Percentiles rank a stretch among this genome's conserved stretches.
Evolutionary conservation across 305 asterid species (phyloP).

Genomic region (Nicotiana rustica): DNA sequence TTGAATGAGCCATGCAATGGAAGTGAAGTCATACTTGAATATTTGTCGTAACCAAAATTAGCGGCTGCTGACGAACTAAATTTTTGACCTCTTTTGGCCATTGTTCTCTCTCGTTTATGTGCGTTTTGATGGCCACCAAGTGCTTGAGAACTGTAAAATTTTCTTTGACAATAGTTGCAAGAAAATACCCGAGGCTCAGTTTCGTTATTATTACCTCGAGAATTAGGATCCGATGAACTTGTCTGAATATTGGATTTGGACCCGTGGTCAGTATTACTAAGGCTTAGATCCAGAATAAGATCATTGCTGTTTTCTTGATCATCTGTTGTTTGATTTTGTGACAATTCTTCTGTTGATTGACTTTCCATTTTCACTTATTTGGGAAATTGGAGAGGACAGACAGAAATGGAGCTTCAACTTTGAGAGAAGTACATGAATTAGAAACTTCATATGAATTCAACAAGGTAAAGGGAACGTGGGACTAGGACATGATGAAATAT

Average conservation of each 20-base stretch:
- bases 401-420: slow-evolving; percentile 37
- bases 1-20: slow-evolving; percentile 71
- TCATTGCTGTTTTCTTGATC: slow-evolving; percentile 32
- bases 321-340: slow-evolving; percentile 16
- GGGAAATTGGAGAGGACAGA: not conserved
- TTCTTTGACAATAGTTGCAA: slow-evolving; percentile 84
- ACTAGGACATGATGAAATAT: slow-evolving; percentile 27
- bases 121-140: slow-evolving; percentile 96
- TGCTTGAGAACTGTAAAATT: slow-evolving; percentile 91
- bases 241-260: slow-evolving; percentile 27
- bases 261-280: slow-evolving; percentile 22
- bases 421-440: not conserved
- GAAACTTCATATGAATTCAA: slow-evolving; percentile 18
- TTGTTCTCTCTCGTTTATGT: slow-evolving; percentile 79
- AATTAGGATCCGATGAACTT: slow-evolving; percentile 11
- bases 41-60: slow-evolving; percentile 39
- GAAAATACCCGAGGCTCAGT: slow-evolving; percentile 62
- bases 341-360: slow-evolving; percentile 18
- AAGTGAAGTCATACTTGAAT: slow-evolving; percentile 62
- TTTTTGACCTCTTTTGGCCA: slow-evolving; percentile 60
- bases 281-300: slow-evolving; percentile 60
- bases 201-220: slow-evolving; percentile 21
- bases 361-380: slow-evolving; percentile 6
- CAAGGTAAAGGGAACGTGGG: slow-evolving; percentile 22
- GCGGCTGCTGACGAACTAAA: not conserved